These are phyloP conservation scores for Rhizopus arrhizus DNA, from an alignment of 371 early-diverging fungal genomes.

Conservation along the genomic window DNA sequence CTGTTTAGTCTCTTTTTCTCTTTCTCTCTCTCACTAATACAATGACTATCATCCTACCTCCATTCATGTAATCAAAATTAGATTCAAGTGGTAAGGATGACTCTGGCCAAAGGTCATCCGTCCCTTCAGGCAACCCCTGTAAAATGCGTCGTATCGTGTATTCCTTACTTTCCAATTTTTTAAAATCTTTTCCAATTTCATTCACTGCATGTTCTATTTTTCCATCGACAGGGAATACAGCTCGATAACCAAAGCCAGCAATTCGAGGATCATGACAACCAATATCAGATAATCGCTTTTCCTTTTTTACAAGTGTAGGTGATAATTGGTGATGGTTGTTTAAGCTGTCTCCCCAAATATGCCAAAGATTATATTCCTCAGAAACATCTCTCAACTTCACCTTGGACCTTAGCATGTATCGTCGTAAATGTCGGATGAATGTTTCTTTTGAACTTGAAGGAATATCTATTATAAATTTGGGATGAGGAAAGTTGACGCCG, in stretches of 20 bases:
- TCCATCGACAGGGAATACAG: slow-evolving; percentile 41
- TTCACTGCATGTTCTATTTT: slow-evolving; percentile 31
- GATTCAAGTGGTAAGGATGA: slow-evolving; percentile 85
- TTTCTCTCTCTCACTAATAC: background rate
- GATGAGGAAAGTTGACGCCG: slow-evolving; percentile 66
- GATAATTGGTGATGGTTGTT: slow-evolving; percentile 16
- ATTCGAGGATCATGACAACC: slow-evolving; percentile 63
- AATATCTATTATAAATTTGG: slow-evolving; percentile 77
- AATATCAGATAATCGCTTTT: slow-evolving; percentile 47
- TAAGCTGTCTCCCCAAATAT: slow-evolving; percentile 60
- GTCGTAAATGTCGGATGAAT: slow-evolving; percentile 69
- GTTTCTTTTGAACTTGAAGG: slow-evolving; percentile 52
- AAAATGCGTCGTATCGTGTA: slow-evolving; percentile 81
- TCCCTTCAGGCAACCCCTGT: slow-evolving; percentile 89
- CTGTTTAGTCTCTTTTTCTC: background rate
- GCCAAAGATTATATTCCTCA: slow-evolving; percentile 61
- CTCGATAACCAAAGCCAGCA: slow-evolving; percentile 63
- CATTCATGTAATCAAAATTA: slow-evolving; percentile 91
- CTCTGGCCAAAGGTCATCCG: slow-evolving; percentile 75
- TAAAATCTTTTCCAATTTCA: slow-evolving; percentile 34
- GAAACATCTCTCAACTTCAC: slow-evolving; percentile 70
- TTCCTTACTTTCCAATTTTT: slow-evolving; percentile 49
- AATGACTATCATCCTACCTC: slow-evolving; percentile 52
- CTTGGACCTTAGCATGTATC: slow-evolving; percentile 80
- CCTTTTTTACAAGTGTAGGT: slow-evolving; percentile 43